phyloP scores from a whole-genome alignment of 331 rosid species.

The Quercus tomentella region DNA sequence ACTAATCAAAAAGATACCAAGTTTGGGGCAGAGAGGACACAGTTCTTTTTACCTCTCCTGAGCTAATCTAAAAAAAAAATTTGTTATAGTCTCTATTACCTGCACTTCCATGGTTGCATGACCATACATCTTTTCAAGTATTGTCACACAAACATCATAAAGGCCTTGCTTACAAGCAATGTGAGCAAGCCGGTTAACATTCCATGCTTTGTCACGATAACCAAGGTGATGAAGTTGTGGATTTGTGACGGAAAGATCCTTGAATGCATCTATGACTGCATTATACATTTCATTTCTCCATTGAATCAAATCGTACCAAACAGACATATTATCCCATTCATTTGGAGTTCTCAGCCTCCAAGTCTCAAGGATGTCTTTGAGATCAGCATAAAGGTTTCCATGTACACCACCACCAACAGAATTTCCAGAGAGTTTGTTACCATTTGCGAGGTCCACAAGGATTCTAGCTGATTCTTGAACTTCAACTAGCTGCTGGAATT shows the following conservation, averaged over 20 bases:
- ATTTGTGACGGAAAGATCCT: constrained; percentile 73
- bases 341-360: constrained; percentile 99
- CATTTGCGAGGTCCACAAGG: constrained; percentile 81
- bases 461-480: constrained; percentile 91
- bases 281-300: constrained; percentile 99
- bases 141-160: constrained; percentile 81
- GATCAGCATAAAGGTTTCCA: constrained; percentile 92
- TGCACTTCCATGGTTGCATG: constrained; percentile 99
- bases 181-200: constrained; percentile 91
- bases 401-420: constrained; percentile 81
- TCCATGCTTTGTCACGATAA: constrained; percentile 99
- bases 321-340: constrained; percentile 96
- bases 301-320: constrained; percentile 96
- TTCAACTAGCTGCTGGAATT: constrained; percentile 97
- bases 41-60: not conserved
- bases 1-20: not conserved
- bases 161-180: constrained; percentile 83
- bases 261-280: constrained; percentile 93
- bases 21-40: not conserved
- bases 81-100: constrained; percentile 40
- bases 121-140: constrained; percentile 94
- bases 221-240: constrained; percentile 97
- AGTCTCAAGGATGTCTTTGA: constrained; percentile 98
- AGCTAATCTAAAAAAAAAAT: not conserved
- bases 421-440: constrained; percentile 69